Evolutionary conservation across 345 rosid species (phyloP), one percentile per base, ranked within the genome.

Genomic region (Syzygium aromaticum): DNA sequence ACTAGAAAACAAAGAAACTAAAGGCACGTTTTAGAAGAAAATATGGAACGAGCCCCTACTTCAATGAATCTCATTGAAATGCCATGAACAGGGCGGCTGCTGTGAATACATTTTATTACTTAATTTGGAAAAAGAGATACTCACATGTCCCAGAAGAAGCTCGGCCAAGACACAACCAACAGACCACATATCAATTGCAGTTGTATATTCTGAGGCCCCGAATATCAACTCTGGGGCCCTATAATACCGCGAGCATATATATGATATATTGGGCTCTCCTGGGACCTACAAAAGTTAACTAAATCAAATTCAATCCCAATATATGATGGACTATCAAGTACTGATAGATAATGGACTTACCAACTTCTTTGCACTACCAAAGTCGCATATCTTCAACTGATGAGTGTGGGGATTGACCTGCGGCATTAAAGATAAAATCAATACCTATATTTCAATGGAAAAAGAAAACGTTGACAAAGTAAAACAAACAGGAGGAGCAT

Each of bases 171-270:
- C 99, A 89, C 99, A 96, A 84, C 99, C 99, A 89, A 89, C 95
- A 33, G 99, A 98, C 99, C 99, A 98, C 93, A 96, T 93, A 92
- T 98, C 99, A 88, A 98, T 96, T 82, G 99, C 98, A 92, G 92
- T 93, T 64, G 98, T 96, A 91, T 98, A 98, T 56, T 95, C 96
- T n/a, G 98, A 92, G 15, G 98, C 99, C 73, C 99, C 99, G 54
- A 98, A 98, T 92, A 98, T 98, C 88, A 98, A 98, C 94, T 98
- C 99, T 13, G 99, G 99, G 52, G 99, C 99, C 89, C 99, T 94
- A 90, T 96, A 98, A 91, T 98, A 98, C 86, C 99, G 92, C 16
- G 99, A 98, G 92, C 99, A 98, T 85, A 98, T 98, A 88, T 98
- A 98, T 11, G 99, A 93, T 91, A 98, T 94, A 93, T 98, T 98